Percentiles rank a stretch among this genome's conserved stretches.
Conservation (phyloP, 208 protist genomes). For the Acanthamoeba rhysodes region DNA sequence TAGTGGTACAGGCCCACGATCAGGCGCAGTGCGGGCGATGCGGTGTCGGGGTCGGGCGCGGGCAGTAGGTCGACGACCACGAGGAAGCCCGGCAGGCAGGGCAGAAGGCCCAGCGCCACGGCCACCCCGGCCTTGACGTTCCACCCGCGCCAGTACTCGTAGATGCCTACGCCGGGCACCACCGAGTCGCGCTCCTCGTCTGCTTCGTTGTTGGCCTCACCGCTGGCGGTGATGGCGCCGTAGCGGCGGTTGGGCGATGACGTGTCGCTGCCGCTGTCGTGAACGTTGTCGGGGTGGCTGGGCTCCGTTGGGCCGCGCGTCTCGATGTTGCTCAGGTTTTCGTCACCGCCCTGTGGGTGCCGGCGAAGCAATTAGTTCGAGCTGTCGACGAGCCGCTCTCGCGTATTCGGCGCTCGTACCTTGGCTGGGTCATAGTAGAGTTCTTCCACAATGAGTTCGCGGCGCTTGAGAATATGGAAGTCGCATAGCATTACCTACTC, state of each 20-base stretch:
- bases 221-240: not conserved
- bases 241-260: not conserved
- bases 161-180: conserved; percentile 10
- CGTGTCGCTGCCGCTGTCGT: not conserved
- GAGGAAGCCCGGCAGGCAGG: conserved; percentile 57
- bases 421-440: conserved; percentile 53
- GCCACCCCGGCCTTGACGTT: conserved; percentile 10
- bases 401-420: not conserved
- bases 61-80: not conserved
- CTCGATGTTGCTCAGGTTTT: not conserved
- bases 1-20: conserved; percentile 25
- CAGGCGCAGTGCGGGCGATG: not conserved
- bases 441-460: conserved; percentile 24
- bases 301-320: no score
- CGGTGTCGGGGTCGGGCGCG: not conserved
- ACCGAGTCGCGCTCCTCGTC: not conserved
- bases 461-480: conserved; percentile 21
- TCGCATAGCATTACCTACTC: conserved; percentile 41
- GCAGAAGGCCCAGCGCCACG: not conserved
- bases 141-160: conserved; percentile 42
- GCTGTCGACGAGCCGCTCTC: not conserved
- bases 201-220: not conserved
- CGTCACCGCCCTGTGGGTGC: not conserved
- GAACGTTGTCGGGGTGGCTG: not conserved
- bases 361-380: not conserved